A percentile compares a stretch with the other conserved stretches of the same genome.
These are phyloP conservation scores for Coemansia sp. DNA, from an alignment of 192 early-diverging fungal species.

Conservation along the genomic window DNA sequence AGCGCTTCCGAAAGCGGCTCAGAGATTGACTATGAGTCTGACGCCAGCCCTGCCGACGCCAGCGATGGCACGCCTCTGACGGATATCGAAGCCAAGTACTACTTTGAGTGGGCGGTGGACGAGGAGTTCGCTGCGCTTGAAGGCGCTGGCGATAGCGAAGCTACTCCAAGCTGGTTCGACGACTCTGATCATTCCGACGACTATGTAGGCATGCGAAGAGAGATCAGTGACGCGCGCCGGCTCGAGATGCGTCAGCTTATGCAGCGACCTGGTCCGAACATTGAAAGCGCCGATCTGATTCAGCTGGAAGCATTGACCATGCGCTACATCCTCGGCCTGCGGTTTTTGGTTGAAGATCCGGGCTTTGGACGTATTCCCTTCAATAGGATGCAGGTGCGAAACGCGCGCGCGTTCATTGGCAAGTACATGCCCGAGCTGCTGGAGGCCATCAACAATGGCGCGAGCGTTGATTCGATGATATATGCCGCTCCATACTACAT, in stretches of 20 bases:
- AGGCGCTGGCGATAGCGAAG: neutral
- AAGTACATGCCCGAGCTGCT: slow-evolving; percentile 34
- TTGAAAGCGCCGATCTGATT: slow-evolving; percentile 1
- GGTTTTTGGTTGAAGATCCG: slow-evolving; percentile 2
- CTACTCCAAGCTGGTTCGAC: neutral
- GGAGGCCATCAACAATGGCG: slow-evolving; percentile 11
- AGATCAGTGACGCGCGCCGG: neutral
- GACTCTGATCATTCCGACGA: neutral
- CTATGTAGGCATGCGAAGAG: neutral
- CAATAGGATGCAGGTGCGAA: slow-evolving; percentile 3
- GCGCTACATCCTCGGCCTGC: slow-evolving; percentile 21
- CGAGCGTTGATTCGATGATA: slow-evolving; percentile 7
- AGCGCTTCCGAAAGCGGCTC: neutral
- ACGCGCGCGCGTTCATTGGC: slow-evolving; percentile 25
- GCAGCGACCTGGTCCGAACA: neutral
- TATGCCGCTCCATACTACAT: slow-evolving; percentile 33
- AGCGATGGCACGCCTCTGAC: neutral
- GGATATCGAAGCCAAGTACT: neutral
- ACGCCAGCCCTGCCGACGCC: neutral
- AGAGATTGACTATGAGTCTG: neutral
- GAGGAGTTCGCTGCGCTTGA: neutral
- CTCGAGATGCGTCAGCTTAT: neutral
- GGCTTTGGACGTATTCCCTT: slow-evolving; percentile 2
- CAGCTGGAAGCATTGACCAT: slow-evolving; percentile 21
- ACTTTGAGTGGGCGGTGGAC: slow-evolving; percentile 10